Evolutionary conservation across 1,284 basidiomycete genomes (phyloP), one percentile per base, ranked within the genome.

Genomic region (Inonotus hispidus): DNA sequence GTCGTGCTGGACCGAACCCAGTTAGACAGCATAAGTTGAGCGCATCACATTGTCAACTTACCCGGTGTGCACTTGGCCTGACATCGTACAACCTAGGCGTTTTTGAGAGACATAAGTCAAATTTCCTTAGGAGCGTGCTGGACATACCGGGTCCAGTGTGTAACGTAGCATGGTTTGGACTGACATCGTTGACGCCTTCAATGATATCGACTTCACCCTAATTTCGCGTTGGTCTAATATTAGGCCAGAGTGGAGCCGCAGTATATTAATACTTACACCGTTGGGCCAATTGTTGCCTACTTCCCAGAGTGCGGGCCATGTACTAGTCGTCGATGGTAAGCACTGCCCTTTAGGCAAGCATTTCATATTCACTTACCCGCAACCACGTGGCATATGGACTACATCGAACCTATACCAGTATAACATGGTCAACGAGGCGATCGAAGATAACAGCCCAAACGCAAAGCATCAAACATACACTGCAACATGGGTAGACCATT

Each of bases 351-450:
- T 1, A 56, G 21, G 23, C 27, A 35, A 61, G 19, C 23, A 53
- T 49, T 29, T 39, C 56, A 46, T 55, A 43, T 25, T 55, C 43
- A 75, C 83, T 68, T 64, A 87, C 85, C 80, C 83, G 66, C 86
- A 88, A 29, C 85, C 87, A 68, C 84, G 75, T 2, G 87, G 80
- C 77, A 81, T 81, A 63, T 80, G 80, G 0, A 49, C 52, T 35
- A 75, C 68, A 54, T 75, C 67, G 54, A 76, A 72, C 27, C 73
- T 74, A 41, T 35, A 19, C 38, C 32, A 55, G n/a, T 21, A n/a
- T 39, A 10, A 43, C 7, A 23, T 19, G 27, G 25, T 41, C 32
- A 52, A 16, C 14, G n/a, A 19, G 25, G 13, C 32, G 29, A 19
- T 50, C 49, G 25, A 2, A 55, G 2, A 47, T 41, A 27, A 16